Evolutionary conservation across 108 stramenopile genomes (phyloP).

Genomic region (Skeletonema marinoi): DNA sequence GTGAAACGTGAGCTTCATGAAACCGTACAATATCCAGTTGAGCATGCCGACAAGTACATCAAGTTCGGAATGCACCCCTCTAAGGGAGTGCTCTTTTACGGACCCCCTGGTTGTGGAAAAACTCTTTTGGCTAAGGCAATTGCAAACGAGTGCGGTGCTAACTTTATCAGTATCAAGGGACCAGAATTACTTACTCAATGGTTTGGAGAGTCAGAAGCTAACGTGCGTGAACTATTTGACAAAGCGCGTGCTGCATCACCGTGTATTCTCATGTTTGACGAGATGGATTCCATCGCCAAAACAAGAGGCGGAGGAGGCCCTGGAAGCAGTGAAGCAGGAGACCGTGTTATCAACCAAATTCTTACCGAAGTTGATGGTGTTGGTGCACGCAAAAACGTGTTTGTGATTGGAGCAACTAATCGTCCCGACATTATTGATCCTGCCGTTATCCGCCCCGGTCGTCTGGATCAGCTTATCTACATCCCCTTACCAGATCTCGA

Average conservation of each 20-base stretch:
- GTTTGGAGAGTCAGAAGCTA: constrained; percentile 98
- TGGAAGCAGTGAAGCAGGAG: constrained; percentile 93
- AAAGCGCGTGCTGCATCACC: constrained; percentile 84
- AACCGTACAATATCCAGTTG: constrained; percentile 97
- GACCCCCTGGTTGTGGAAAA: constrained; percentile 91
- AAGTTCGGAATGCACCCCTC: constrained; percentile 93
- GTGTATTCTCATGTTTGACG: constrained; percentile 99
- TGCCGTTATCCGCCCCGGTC: constrained; percentile 94
- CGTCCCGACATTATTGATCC: constrained; percentile 94
- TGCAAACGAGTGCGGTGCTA: constrained; percentile 97
- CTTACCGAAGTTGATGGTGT: constrained; percentile 98
- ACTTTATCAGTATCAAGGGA: constrained; percentile 97
- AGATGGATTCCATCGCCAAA: constrained; percentile 96
- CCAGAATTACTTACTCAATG: constrained; percentile 96
- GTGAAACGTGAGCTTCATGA: constrained; percentile 99
- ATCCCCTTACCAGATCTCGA: constrained; percentile 91
- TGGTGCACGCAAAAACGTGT: constrained; percentile 92
- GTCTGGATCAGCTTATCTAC: constrained; percentile 94
- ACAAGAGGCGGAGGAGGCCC: constrained; percentile 72
- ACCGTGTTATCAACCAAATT: constrained; percentile 99
- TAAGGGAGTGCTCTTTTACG: constrained; percentile 94
- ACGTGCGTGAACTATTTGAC: constrained; percentile 93
- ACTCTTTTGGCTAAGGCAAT: constrained; percentile 99
- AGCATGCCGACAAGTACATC: constrained; percentile 94
- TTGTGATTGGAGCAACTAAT: constrained; percentile 95